Conservation (phyloP, 768 basidiomycete genomes). For the Calocera viscosa region DNA sequence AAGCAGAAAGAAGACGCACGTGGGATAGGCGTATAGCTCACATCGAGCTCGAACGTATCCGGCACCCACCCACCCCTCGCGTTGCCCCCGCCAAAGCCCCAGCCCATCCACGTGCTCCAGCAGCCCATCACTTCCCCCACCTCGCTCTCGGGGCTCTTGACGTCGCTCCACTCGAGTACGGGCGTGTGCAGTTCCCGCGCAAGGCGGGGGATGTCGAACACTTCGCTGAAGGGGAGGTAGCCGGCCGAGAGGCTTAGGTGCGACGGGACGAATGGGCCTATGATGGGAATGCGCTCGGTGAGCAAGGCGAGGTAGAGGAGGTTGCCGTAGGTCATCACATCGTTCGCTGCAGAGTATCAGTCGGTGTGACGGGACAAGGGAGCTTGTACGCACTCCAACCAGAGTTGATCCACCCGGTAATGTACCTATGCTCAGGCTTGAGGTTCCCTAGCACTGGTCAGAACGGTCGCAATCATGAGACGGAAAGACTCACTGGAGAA, state of each 20-base stretch:
- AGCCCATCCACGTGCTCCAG: conserved; percentile 11
- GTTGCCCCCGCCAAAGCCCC: neutral
- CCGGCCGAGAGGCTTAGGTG: conserved; percentile 39
- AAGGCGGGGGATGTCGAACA: conserved; percentile 48
- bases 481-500: neutral
- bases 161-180: conserved; percentile 51
- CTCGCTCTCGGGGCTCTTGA: conserved; percentile 34
- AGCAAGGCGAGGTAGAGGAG: conserved; percentile 47
- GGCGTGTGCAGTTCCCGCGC: conserved; percentile 35
- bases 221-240: conserved; percentile 42
- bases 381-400: conserved; percentile 50
- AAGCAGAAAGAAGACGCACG: neutral
- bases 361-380: conserved; percentile 7
- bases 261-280: conserved; percentile 46
- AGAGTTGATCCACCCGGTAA: conserved; percentile 61
- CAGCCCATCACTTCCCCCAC: conserved; percentile 11
- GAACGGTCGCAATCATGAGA: no score
- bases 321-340: conserved; percentile 61
- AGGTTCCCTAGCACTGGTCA: conserved; percentile 41
- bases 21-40: neutral
- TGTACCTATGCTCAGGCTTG: conserved; percentile 45
- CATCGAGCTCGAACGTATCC: neutral
- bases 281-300: conserved; percentile 43
- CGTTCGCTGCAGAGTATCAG: conserved; percentile 42
- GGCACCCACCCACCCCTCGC: neutral